A percentile compares a stretch with the other conserved stretches of the same genome.
Conservation (phyloP, 768 basidiomycete genomes). For the Boletus fagicola region DNA sequence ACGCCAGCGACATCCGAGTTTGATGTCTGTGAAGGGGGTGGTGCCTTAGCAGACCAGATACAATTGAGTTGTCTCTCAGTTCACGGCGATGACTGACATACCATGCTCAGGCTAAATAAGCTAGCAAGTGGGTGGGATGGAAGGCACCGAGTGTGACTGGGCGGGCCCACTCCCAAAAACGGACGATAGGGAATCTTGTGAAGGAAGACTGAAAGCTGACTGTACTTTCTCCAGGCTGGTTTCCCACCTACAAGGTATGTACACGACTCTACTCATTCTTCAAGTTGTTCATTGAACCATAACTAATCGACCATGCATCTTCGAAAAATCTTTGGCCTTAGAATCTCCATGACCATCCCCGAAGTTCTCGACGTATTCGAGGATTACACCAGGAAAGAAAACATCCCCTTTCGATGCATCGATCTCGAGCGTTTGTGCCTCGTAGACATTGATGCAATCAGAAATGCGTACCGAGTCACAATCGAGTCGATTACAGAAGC, state of each 20-base stretch:
- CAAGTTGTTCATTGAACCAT: background rate
- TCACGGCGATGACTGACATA: background rate
- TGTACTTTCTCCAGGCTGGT: background rate
- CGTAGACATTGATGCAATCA: constrained; percentile 8
- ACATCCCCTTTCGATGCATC: constrained; percentile 18
- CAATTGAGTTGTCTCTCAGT: background rate
- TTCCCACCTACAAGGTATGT: constrained; percentile 1
- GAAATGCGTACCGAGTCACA: background rate
- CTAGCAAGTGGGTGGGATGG: background rate
- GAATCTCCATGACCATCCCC: constrained; percentile 10
- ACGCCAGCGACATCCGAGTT: no score
- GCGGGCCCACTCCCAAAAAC: background rate
- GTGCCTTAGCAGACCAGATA: no score
- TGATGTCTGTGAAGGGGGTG: no score
- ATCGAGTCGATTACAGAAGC: constrained; percentile 20
- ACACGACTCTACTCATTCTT: background rate
- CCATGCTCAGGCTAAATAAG: constrained; percentile 1
- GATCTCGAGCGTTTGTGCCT: constrained; percentile 16
- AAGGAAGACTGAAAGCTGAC: no score
- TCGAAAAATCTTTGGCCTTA: no score
- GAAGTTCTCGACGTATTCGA: constrained; percentile 19
- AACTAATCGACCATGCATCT: background rate
- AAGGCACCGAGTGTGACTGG: no score
- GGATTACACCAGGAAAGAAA: constrained; percentile 5
- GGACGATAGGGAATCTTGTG: no score